Evolutionary conservation across 208 protist genomes (phyloP).

Genomic region (Histomonas meleagridis): DNA sequence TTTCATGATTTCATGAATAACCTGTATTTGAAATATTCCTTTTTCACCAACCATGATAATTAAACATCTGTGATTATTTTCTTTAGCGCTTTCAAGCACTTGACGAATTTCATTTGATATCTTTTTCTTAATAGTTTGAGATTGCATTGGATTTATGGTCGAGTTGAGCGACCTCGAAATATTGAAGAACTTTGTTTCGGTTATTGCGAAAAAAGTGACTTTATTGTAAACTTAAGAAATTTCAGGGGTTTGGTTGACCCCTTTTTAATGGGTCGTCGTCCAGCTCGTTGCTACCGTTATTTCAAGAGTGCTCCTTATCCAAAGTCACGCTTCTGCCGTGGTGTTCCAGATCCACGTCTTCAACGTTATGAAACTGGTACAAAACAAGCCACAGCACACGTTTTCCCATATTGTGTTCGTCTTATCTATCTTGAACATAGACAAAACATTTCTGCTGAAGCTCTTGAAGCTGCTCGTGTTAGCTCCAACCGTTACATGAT

Average conservation of each 20-base stretch:
- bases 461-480: slow-evolving; percentile 96
- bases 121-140: background rate
- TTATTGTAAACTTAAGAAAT: too few relatives aligned
- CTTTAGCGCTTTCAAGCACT: background rate
- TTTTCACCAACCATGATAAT: background rate
- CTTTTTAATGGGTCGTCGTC: slow-evolving; percentile 59
- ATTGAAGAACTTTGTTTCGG: too few relatives aligned
- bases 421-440: slow-evolving; percentile 90
- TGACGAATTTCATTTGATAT: background rate
- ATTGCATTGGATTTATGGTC: background rate
- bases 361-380: slow-evolving; percentile 90
- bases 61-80: background rate
- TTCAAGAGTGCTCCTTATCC: slow-evolving; percentile 79
- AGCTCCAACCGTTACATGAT: slow-evolving; percentile 96
- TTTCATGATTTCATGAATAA: background rate
- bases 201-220: too few relatives aligned
- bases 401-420: slow-evolving; percentile 90
- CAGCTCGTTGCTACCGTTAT: slow-evolving; percentile 70
- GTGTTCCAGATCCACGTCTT: slow-evolving; percentile 93
- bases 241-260: background rate
- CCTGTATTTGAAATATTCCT: background rate
- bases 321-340: slow-evolving; percentile 87
- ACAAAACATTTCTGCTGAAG: slow-evolving; percentile 84
- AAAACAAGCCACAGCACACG: slow-evolving; percentile 79
- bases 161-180: too few relatives aligned